Base-by-base conservation (phyloP, 495 filamentous ascomycete species). In the Penicilliopsis zonata region DNA sequence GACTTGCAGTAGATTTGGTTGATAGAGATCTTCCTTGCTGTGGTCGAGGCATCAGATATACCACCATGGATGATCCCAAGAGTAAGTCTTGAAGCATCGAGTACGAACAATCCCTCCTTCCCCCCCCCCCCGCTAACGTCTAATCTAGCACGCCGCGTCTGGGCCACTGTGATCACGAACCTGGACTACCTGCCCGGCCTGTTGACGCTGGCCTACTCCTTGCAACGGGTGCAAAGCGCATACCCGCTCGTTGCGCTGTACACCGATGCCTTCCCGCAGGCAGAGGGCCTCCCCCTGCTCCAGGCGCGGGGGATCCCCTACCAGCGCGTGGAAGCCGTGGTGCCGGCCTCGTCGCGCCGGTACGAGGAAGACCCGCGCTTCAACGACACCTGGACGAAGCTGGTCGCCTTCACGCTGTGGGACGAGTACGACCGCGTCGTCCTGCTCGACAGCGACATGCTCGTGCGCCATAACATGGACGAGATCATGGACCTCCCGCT, bases 391-490 rank as follows among this genome's bases (percentile, higher is more conserved):
- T 92, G 83, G 82, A 78, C 63, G 50, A 92, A 92, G 55, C 66
- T 92, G n/a, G 72, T 72, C 10, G 70, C 75, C 1, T 92, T 88
- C 47, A 70, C 70, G 9, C 62, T 88, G 5, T n/a, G n/a, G n/a
- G 54, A 56, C 9, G 70, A 81, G 40, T 88, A 82, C 53, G 69
- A 78, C 3, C 65, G 82, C 9, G 67, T 92, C 13, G 73, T 86
- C 12, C 74, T 78, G 49, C 66, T 92, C n/a, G 84, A 92, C 53
- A 76, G 75, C 43, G 84, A 92, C 53, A 92, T 88, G 84, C 44
- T 88, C 13, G 70, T 82, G 3, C 56, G 73, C 31, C 56, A 62
- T 35, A 86, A 86, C 48, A 88, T 92, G 79, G 84, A 92, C 46
- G 83, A 86, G 53, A 55, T 92, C 31, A 87, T 88, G 80, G 74